Percentiles rank a stretch among this genome's conserved stretches.
Evolutionary conservation across 2,329 filamentous ascomycete genomes (phyloP).

Genomic region (Cyphellophora europaea): DNA sequence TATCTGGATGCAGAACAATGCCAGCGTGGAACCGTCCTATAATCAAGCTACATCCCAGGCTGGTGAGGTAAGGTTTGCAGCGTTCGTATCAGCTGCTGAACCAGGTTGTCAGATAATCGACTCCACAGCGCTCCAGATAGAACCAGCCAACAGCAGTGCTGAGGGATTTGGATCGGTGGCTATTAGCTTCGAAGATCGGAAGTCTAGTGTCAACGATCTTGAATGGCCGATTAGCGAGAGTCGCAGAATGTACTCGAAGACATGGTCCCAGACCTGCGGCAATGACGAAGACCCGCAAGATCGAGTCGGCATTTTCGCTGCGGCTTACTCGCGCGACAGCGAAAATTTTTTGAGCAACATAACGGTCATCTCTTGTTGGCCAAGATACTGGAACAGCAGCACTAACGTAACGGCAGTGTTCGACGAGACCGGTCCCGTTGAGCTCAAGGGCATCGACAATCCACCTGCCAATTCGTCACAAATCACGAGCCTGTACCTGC

Average conservation of each 20-base stretch:
- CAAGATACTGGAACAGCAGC: slow-evolving; percentile 1
- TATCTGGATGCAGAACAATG: slow-evolving; percentile 1
- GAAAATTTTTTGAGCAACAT: slow-evolving; percentile 1
- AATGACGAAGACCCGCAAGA: slow-evolving; percentile 1
- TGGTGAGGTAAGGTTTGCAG: neutral
- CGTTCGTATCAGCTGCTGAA: neutral
- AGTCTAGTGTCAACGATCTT: neutral
- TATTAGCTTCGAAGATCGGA: neutral
- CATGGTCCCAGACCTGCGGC: neutral
- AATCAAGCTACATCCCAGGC: neutral
- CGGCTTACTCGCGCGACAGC: neutral
- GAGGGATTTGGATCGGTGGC: neutral
- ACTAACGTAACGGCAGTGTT: neutral
- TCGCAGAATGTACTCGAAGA: neutral
- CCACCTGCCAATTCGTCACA: neutral
- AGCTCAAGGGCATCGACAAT: neutral
- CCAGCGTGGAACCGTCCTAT: neutral
- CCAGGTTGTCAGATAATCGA: neutral
- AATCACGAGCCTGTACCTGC: neutral
- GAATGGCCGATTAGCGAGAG: neutral
- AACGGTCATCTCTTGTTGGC: neutral
- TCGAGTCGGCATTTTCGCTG: neutral
- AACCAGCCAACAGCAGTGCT: neutral
- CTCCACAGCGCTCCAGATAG: neutral
- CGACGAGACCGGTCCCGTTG: neutral